Base-by-base conservation (phyloP, 208 protist species). In the Novymonas esmeraldas region DNA sequence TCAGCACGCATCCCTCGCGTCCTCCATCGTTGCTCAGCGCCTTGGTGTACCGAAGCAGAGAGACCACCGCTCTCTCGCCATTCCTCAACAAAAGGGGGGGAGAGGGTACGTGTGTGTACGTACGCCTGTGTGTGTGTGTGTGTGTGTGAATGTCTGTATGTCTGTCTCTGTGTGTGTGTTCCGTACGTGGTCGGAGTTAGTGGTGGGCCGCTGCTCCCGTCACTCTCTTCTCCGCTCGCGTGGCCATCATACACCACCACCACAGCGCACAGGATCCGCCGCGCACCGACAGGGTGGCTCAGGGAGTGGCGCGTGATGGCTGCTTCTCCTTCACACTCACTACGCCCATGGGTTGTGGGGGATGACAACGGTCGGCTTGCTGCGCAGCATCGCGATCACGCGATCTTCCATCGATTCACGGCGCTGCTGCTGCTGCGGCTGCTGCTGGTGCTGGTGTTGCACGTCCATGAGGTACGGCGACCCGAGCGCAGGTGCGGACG, bases 341-440 rank as follows among this genome's bases (percentile, higher is more conserved):
- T 61, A 68, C 44, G 31, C 22, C 60, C 69, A 69, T 2, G 69
- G 61, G 3, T 42, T 64, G 24, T 36, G 62, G 6, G n/a, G 60
- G 3, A 75, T 28, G 52, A 75, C 62, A 2, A 69, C 69, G 26
- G 51, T 66, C 14, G 69, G 69, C 51, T 69, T 69, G 20, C 44
- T 46, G 51, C 45, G 69, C 44, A 75, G 38, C 69, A 59, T 75
- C 5, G 55, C 39, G 22, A 69, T 16, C 18, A 75, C 62, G 6
- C 48, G 69, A 31, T 69, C 52, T 45, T 75, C 69, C n/a, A 75
- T 51, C 6, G 48, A 52, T n/a, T 36, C 42, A 34, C 31, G 26
- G 18, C 46, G 41, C 11, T 31, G 28, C n/a, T 46, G 64, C 39
- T 59, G 36, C 16, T 33, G 42, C 31, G 14, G 5, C 42, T 51